Evolutionary conservation across 2,329 filamentous ascomycete genomes (phyloP), one percentile per base, ranked within the genome.

Genomic region (Aspergillus bombycis): DNA sequence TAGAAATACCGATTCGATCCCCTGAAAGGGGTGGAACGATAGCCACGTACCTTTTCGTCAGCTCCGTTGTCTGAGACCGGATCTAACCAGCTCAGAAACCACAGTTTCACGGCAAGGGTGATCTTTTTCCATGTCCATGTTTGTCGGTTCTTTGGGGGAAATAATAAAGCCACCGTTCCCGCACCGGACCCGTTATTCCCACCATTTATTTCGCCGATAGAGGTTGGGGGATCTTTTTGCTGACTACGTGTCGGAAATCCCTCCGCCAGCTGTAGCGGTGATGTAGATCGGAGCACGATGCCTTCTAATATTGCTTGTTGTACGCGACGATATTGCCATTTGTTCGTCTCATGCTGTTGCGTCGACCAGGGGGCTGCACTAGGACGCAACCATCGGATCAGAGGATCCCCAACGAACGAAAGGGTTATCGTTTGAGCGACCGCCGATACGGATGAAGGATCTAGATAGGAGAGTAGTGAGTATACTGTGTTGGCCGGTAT

Each of bases 311-410:
- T 66, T 4, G 67, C 66, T 14, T 61, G 64, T 43, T 72, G 71
- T 2, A 73, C 64, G 0, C 71, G 65, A 38, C 71, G 67, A 56
- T 69, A 68, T 46, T 74, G 70, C 71, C 71, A 73, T 57, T 64
- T 68, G 30, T 48, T 58, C 12, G 60, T 61, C 5, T 36, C 43
- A 45, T 2, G 23, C 45, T 57, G 59, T 59, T 38, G 5, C 1
- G 53, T 34, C 8, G 48, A 34, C 71, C 70, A 72, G 0, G 65
- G 63, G 19, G 45, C 21, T n/a, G 64, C 66, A 52, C 61, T 59
- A 19, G 70, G 70, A 2, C 71, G 70, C 9, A 74, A 58, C 71
- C 71, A 74, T 57, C 54, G 61, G 28, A 74, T 71, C 16, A 73
- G 45, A 5, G 71, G 71, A 60, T 74, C 71, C 10, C 67, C 64